These are phyloP conservation scores for Pyricularia pennisetigena DNA, from an alignment of 2,329 filamentous ascomycete species.

Conservation along the genomic window DNA sequence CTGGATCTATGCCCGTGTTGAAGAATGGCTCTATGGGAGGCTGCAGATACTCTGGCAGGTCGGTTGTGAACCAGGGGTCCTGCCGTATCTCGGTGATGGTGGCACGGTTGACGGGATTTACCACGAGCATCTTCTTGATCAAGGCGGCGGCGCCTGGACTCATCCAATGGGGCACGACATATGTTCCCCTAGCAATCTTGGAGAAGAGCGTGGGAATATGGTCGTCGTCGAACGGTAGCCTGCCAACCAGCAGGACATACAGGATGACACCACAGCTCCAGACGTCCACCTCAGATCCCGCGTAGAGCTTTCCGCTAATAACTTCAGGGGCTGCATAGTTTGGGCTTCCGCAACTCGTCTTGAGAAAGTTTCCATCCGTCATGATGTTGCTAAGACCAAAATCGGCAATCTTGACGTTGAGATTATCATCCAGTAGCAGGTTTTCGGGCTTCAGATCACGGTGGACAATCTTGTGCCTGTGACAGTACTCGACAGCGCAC, in stretches of 20 bases:
- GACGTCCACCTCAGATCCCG: constrained; percentile 94
- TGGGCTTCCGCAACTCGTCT: constrained; percentile 95
- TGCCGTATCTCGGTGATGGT: constrained; percentile 88
- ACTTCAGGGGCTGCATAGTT: constrained; percentile 98
- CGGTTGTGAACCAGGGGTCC: constrained; percentile 88
- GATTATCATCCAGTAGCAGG: constrained; percentile 82
- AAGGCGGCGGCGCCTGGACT: constrained; percentile 71
- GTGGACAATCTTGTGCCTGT: constrained; percentile 97
- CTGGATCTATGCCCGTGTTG: constrained; percentile 88
- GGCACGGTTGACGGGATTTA: constrained; percentile 88
- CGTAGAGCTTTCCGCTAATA: constrained; percentile 95
- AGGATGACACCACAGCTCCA: constrained; percentile 95
- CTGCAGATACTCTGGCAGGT: constrained; percentile 77
- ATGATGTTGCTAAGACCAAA: constrained; percentile 99
- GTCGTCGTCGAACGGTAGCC: constrained; percentile 93
- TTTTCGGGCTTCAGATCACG: constrained; percentile 97
- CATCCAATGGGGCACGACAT: constrained; percentile 86
- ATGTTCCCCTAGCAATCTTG: constrained; percentile 92
- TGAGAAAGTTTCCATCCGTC: constrained; percentile 98
- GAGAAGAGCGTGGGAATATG: constrained; percentile 96
- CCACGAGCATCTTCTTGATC: constrained; percentile 89
- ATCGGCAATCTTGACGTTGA: constrained; percentile 98
- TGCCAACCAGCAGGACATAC: constrained; percentile 70
- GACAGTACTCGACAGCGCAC: constrained; percentile 97
- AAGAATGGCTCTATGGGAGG: constrained; percentile 85